Evolutionary conservation across 78 protist genomes (phyloP), one percentile per base, ranked within the genome.

Genomic region (Guillardia theta): DNA sequence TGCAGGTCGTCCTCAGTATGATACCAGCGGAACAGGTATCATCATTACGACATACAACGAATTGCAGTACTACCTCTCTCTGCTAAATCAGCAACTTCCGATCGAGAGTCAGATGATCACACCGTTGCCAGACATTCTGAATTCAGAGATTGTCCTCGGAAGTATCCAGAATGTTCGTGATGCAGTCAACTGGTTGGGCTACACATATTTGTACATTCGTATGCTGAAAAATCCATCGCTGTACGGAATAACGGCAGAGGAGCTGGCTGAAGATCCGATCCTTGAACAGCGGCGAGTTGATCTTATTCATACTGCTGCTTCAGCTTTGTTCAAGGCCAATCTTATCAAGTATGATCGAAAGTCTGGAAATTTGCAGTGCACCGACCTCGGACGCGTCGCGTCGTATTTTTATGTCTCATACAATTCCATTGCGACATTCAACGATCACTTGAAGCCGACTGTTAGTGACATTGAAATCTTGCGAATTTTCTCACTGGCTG

Each of bases 21-120:
- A 78, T 50, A 78, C 45, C 53, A 27, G 43, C 43, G 90, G 90
- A 27, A 78, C 90, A 43, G 99, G 99, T 48, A 96, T 98, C 92
- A 96, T 99, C 87, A 98, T 99, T 12, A 95, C 97, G 30, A 48
- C 95, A 22, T 99, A 98, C 88, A 44, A 77, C 0, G 99, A 99
- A 92, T 95, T 99, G 43, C 98, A 95, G 93, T 97, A 94, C 96
- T 99, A 99, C 94, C 97, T 99, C 30, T 96, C 99, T 2, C 96
- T 99, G 47, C 88, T 99, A 83, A 98, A 99, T 93, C 96, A 97
- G 83, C 99, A 99, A 96, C 96, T 99, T 47, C 99, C 99, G 9
- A 98, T 99, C 78, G 99, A 99, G 94, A n/a, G 44, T 6, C 90
- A 97, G 78, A 94, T 96, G 39, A 98, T 98, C 95, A 88, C 21